Evolutionary conservation across 1,284 basidiomycete genomes (phyloP).

Genomic region (Cutaneotrichosporon sp.): DNA sequence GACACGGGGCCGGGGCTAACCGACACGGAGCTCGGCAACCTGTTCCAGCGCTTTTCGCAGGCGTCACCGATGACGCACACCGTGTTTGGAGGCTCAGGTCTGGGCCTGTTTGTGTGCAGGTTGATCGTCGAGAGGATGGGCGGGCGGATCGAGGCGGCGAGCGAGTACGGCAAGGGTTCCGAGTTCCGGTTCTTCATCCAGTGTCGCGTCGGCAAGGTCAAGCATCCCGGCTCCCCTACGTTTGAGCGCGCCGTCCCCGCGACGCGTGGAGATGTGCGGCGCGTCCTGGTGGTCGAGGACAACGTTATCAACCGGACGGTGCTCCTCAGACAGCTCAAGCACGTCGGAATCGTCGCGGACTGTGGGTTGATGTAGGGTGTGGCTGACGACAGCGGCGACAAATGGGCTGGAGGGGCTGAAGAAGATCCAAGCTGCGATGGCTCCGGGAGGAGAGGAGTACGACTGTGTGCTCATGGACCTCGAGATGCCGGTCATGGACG

Average conservation of each 20-base stretch:
- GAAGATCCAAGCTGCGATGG: no score
- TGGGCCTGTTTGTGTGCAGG: conserved; percentile 42
- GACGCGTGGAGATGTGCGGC: background rate
- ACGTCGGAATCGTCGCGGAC: conserved; percentile 39
- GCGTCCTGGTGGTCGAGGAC: conserved; percentile 39
- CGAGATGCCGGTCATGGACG: conserved; percentile 51
- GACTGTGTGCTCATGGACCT: conserved; percentile 36
- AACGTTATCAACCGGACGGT: conserved; percentile 54
- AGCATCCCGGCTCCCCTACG: background rate
- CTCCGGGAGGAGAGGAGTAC: conserved; percentile 5
- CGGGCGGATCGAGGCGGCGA: conserved; percentile 37
- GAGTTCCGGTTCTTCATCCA: conserved; percentile 55
- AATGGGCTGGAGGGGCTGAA: background rate
- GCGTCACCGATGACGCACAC: conserved; percentile 36
- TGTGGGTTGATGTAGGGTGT: conserved; percentile 29
- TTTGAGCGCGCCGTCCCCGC: background rate
- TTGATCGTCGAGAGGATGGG: conserved; percentile 38
- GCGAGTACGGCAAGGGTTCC: conserved; percentile 32
- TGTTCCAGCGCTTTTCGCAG: conserved; percentile 38
- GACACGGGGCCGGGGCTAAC: conserved; percentile 43
- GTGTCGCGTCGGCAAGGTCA: background rate
- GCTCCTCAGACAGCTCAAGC: conserved; percentile 44
- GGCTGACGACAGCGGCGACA: background rate
- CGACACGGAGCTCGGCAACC: conserved; percentile 22
- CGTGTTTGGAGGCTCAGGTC: conserved; percentile 40